Evolutionary conservation across 306 rosid species (phyloP), one percentile per base, ranked within the genome.

Genomic region (Hippophae rhamnoides): DNA sequence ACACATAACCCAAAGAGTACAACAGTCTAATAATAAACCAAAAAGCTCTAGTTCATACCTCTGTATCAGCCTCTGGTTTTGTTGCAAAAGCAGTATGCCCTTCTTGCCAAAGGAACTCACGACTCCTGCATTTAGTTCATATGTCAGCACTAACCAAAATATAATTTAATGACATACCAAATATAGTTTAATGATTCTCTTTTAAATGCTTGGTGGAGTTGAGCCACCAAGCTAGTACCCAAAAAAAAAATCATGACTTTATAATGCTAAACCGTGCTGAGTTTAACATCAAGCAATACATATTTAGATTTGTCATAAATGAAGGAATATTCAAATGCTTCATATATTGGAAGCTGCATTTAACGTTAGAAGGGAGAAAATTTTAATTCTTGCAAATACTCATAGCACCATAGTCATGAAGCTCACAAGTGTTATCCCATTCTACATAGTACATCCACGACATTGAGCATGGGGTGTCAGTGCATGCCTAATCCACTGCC

Each of bases 91-190:
- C 95, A 56, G 93, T 86, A 63, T 89, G 97, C 54, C 95, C 95
- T 84, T 89, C 97, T 77, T 89, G 95, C 95, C 97, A 89, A 76
- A 84, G 95, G 74, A 86, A 89, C 73, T 89, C 97, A 10, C 93
- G 89, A 64, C 97, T 89, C 95, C 95, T 89, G 73, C 76, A 74
- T 64, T 59, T 4, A 53, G 38, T 26, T 5, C 5, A 18, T 10
- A 25, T 53, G 23, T 26, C 57, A 23, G 13, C 41, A 53, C 5
- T 53, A 53, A 9, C 53, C 12, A 49, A 9, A 49, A 5, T 53
- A 6, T 27, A 53, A 18, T 18, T 10, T 47, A 10, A 47, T 7
- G n/a, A n/a, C 51, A 47, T 6, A 7, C 9, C 10, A 13, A 10
- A 10, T 9, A 47, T 9, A 47, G 13, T 13, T 47, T 47, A 9